Conservation (phyloP, 768 basidiomycete genomes). For the Xanthoconium purpureum region DNA sequence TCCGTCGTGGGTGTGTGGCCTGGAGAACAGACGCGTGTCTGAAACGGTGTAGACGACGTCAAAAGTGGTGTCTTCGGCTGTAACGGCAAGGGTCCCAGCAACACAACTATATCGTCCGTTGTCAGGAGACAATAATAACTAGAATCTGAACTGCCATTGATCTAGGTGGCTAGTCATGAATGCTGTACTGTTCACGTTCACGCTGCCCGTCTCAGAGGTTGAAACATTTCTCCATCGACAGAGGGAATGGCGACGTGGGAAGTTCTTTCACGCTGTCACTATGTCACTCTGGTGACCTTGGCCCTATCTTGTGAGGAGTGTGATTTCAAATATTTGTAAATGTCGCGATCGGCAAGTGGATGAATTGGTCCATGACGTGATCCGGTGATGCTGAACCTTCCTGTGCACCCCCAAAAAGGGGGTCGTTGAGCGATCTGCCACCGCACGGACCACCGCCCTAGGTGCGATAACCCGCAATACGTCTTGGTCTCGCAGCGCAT, state of each 20-base stretch:
- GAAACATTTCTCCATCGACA: background rate
- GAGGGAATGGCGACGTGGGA: background rate
- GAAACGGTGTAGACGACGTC: background rate
- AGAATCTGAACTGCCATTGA: background rate
- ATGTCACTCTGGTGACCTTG: constrained; percentile 2
- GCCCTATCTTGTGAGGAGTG: constrained; percentile 6
- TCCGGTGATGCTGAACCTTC: constrained; percentile 21
- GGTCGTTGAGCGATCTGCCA: constrained; percentile 23
- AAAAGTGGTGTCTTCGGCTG: background rate
- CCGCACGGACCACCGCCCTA: constrained; percentile 27
- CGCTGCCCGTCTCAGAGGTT: background rate
- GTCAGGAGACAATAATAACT: constrained; percentile 12
- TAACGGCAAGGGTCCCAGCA: background rate
- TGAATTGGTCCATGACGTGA: constrained; percentile 33
- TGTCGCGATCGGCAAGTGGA: constrained; percentile 31
- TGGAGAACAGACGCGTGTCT: background rate
- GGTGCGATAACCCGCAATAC: background rate
- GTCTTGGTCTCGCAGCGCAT: background rate
- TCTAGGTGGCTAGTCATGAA: background rate
- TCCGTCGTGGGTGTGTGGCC: background rate
- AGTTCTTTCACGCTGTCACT: background rate
- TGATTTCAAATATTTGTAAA: constrained; percentile 17
- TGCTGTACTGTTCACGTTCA: background rate
- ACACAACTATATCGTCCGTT: constrained; percentile 13
- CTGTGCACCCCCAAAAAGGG: constrained; percentile 12